Base-by-base conservation (phyloP, 2,329 filamentous ascomycete genomes). In the Alternaria sp. region DNA sequence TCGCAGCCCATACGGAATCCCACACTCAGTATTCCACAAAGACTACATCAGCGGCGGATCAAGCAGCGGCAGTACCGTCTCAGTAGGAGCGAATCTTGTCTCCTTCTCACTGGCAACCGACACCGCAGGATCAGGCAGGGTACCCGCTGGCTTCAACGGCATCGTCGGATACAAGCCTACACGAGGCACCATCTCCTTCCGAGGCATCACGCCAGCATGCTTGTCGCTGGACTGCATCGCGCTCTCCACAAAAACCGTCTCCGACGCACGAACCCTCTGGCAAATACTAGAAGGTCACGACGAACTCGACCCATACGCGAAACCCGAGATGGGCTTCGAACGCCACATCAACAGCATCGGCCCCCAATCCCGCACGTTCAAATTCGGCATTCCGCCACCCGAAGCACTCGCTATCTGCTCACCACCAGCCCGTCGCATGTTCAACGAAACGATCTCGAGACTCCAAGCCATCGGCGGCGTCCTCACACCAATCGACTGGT, bases 61-160 rank as follows among this genome's bases (percentile, higher is more conserved):
- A 1, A 87, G 85, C 8, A 86, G 84, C 4, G 87, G 87, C 10
- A 85, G 83, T 19, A 83, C 83, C 7, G 85, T 89, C 8, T 84
- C 81, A 11, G 87, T 89, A 6, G 85, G 82, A 3, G 83, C 85
- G 1, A 80, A 80, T 1, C 80, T 88, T 4, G 84, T 86, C 4
- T 83, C 85, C 0, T 87, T 89, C 67, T 83, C 86, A 3, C 76
- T 90, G 1, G 87, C 82, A 7, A 88, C 86, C 1, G 86, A 88
- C 67, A 88, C 86, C 6, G 86, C 85, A 2, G 86, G 86, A 2
- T 78, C 83, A 9, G 84, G 84, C 4, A 79, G 86, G 30, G 84
- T 87, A 4, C 86, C 86, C 3, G 82, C 85, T 5, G 83, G 81
- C 0, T 83, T 86, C 72, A 88, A 87, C 72, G 84, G 84, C 25